Evolutionary conservation across 2,329 filamentous ascomycete genomes (phyloP).

Genomic region (Penicillium aurantiogriseum): DNA sequence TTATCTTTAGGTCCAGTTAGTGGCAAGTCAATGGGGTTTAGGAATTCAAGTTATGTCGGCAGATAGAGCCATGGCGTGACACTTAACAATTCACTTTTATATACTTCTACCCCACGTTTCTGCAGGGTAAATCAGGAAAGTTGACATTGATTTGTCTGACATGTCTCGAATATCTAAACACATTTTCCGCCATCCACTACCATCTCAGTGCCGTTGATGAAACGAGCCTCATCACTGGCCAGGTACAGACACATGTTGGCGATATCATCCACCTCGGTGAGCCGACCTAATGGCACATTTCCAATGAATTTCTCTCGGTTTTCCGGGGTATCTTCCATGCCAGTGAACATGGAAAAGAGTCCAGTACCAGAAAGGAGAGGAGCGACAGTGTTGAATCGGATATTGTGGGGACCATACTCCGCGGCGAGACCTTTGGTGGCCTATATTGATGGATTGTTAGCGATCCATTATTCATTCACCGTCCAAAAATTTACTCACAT

Average conservation of each 20-base stretch:
- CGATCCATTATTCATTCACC: not conserved
- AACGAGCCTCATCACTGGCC: slow-evolving; percentile 68
- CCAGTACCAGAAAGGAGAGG: slow-evolving; percentile 67
- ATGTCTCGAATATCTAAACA: slow-evolving; percentile 23
- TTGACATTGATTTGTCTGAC: not conserved
- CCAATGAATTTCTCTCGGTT: slow-evolving; percentile 46
- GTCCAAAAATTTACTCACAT: slow-evolving; percentile 29
- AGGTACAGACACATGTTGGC: slow-evolving; percentile 70
- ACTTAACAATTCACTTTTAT: not conserved
- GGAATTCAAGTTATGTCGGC: not conserved
- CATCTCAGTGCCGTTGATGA: slow-evolving; percentile 71
- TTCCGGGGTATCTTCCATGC: slow-evolving; percentile 46
- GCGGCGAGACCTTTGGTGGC: slow-evolving; percentile 67
- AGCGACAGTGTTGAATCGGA: slow-evolving; percentile 70
- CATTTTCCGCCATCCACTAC: slow-evolving; percentile 60
- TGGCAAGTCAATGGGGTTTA: not conserved
- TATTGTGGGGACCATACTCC: slow-evolving; percentile 69
- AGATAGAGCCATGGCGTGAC: not conserved
- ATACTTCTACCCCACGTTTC: not conserved
- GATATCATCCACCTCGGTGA: slow-evolving; percentile 57
- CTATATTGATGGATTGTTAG: slow-evolving; percentile 26
- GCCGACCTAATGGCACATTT: slow-evolving; percentile 45
- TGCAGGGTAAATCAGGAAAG: not conserved
- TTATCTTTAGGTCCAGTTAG: not conserved
- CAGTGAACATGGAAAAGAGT: slow-evolving; percentile 51